Evolutionary conservation across 371 early-diverging fungal species (phyloP).

Genomic region (Mucor piriformis): DNA sequence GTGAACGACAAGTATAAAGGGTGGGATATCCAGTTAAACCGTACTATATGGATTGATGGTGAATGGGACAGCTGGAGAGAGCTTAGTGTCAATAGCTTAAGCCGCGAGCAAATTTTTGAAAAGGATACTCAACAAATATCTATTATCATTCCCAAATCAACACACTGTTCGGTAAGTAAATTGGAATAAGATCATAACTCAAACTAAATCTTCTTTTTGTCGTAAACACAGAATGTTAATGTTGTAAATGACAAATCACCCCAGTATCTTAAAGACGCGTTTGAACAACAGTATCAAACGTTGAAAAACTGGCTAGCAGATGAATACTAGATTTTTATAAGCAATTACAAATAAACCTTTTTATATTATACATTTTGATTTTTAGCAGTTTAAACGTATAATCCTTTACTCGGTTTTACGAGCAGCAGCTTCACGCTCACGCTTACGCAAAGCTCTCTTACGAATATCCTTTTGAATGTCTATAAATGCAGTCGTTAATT

Average conservation of each 20-base stretch:
- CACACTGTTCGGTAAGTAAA: constrained; percentile 23
- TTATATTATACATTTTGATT: neutral
- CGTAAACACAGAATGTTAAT: neutral
- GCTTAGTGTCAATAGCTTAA: constrained; percentile 36
- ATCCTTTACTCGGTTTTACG: constrained; percentile 14
- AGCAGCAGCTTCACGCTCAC: constrained; percentile 65
- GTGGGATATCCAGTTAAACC: constrained; percentile 44
- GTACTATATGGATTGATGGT: constrained; percentile 61
- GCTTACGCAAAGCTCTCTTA: constrained; percentile 75
- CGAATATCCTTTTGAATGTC: constrained; percentile 70
- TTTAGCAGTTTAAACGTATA: neutral
- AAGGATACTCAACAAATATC: neutral
- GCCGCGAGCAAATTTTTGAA: neutral
- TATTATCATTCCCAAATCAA: constrained; percentile 20
- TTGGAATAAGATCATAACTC: neutral
- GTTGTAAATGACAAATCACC: neutral
- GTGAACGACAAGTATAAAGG: constrained; percentile 51
- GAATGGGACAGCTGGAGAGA: constrained; percentile 64
- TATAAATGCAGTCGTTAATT: constrained; percentile 8
- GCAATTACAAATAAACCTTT: neutral
- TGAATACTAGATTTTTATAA: neutral
- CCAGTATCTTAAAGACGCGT: neutral
- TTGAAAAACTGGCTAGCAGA: neutral
- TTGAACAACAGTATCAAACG: neutral
- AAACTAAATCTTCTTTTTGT: neutral